phyloP scores from a whole-genome alignment of 352 stramenopile genomes.

The Globisporangium paroecandrum region DNA sequence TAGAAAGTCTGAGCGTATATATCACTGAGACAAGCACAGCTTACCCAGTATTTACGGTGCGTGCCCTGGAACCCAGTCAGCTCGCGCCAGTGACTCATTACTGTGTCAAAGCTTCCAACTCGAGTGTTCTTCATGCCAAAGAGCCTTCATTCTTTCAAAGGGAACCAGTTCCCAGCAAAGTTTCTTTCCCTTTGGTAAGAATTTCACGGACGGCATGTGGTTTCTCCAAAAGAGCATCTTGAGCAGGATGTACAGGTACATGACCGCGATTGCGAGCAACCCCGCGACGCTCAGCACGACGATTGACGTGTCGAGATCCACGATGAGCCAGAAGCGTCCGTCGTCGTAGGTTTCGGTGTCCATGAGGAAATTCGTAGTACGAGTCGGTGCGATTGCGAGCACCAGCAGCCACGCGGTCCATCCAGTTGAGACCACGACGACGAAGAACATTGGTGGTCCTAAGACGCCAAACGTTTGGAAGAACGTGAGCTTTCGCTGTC shows the following conservation, averaged over 20 bases:
- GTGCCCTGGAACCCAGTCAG: conserved; percentile 26
- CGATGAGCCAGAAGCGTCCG: conserved; percentile 36
- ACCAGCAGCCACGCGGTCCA: conserved; percentile 36
- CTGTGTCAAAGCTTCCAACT: conserved; percentile 1
- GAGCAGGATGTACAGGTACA: conserved; percentile 20
- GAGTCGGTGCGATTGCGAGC: conserved; percentile 25
- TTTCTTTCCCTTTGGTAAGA: background rate
- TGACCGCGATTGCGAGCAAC: conserved; percentile 10
- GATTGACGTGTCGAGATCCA: conserved; percentile 15
- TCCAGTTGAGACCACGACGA: conserved; percentile 19
- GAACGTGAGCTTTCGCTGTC: conserved; percentile 6
- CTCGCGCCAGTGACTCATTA: conserved; percentile 18
- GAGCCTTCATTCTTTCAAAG: conserved; percentile 1
- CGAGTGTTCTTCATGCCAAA: conserved; percentile 1
- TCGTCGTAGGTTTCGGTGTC: conserved; percentile 30
- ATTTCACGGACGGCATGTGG: background rate
- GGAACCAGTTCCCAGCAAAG: background rate
- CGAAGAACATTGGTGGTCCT: background rate
- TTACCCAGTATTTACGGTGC: conserved; percentile 36
- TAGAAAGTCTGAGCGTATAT: too few species aligned
- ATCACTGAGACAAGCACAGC: too few species aligned
- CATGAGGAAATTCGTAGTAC: conserved; percentile 35
- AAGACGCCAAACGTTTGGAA: conserved; percentile 7
- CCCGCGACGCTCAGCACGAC: conserved; percentile 18
- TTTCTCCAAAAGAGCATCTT: conserved; percentile 27